These are phyloP conservation scores for Trypanosoma cruzi DNA, from an alignment of 208 protist genomes.

Conservation along the genomic window DNA sequence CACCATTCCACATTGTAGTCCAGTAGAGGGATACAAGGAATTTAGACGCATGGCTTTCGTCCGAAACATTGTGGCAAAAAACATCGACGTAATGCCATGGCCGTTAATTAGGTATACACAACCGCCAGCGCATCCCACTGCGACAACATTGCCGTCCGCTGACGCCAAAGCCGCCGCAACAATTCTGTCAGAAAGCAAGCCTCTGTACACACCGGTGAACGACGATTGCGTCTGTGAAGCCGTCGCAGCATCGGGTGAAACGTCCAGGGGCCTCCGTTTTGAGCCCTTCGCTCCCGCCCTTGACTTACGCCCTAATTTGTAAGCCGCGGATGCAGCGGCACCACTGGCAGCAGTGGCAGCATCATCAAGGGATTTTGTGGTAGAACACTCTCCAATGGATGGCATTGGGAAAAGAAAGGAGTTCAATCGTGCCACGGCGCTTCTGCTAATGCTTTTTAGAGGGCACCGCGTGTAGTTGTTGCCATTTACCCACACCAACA, in stretches of 20 bases:
- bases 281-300: not conserved
- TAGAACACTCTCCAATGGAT: not conserved
- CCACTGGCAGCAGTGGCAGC: not conserved
- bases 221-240: not conserved
- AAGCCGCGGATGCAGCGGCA: not conserved
- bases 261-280: not conserved
- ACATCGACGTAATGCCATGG: constrained; percentile 19
- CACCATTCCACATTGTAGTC: not conserved
- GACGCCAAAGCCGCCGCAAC: constrained; percentile 6
- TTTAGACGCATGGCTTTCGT: not conserved
- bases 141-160: constrained; percentile 14
- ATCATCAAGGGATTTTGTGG: not conserved
- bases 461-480: constrained; percentile 22
- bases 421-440: not conserved
- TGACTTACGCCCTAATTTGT: not conserved
- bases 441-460: constrained; percentile 4
- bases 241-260: not conserved
- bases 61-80: not conserved
- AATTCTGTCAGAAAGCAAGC: constrained; percentile 18
- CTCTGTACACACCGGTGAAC: constrained; percentile 17
- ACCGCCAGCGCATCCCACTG: constrained; percentile 10
- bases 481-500: constrained; percentile 22
- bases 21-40: not conserved
- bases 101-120: constrained; percentile 26
- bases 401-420: not conserved